phyloP scores from a whole-genome alignment of 139 green algal genomes.

The Choricystis sp. region DNA sequence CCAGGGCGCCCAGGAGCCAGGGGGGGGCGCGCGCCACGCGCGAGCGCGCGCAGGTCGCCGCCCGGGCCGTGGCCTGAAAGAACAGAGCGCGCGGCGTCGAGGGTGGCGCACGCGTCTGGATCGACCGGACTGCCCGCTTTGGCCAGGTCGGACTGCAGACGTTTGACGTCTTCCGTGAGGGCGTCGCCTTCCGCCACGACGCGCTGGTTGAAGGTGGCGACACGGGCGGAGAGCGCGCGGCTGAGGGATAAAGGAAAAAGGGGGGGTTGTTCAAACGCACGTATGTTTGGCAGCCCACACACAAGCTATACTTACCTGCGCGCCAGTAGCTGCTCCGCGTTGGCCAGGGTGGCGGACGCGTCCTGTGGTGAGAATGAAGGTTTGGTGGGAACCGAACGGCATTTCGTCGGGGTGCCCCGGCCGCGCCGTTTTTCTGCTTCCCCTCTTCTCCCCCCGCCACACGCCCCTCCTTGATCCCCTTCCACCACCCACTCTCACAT shows the following conservation, averaged over 20 bases:
- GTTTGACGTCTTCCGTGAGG: constrained; percentile 47
- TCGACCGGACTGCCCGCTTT: neutral
- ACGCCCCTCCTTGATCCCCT: too few relatives aligned
- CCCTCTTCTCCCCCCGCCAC: too few relatives aligned
- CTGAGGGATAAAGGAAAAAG: constrained; percentile 13
- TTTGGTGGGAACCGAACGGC: too few relatives aligned
- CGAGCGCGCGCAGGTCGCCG: constrained; percentile 38
- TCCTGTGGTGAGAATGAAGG: neutral
- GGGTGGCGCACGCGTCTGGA: constrained; percentile 5
- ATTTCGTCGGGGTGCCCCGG: too few relatives aligned
- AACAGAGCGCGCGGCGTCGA: constrained; percentile 23
- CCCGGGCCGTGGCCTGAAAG: constrained; percentile 41
- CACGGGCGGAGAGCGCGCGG: constrained; percentile 37
- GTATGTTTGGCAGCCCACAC: neutral
- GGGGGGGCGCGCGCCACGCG: constrained; percentile 6
- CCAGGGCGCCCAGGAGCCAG: constrained; percentile 36
- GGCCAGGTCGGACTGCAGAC: neutral
- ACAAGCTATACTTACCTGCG: neutral
- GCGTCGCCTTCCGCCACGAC: constrained; percentile 44
- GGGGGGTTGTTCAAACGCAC: neutral
- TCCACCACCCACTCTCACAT: too few relatives aligned
- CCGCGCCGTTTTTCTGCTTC: too few relatives aligned
- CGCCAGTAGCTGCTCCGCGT: neutral
- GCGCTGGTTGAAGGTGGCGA: constrained; percentile 35
- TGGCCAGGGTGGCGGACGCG: neutral